A percentile compares a stretch with the other conserved stretches of the same genome.
Conservation (phyloP, 2,329 filamentous ascomycete species). For the Apiospora sp. region DNA sequence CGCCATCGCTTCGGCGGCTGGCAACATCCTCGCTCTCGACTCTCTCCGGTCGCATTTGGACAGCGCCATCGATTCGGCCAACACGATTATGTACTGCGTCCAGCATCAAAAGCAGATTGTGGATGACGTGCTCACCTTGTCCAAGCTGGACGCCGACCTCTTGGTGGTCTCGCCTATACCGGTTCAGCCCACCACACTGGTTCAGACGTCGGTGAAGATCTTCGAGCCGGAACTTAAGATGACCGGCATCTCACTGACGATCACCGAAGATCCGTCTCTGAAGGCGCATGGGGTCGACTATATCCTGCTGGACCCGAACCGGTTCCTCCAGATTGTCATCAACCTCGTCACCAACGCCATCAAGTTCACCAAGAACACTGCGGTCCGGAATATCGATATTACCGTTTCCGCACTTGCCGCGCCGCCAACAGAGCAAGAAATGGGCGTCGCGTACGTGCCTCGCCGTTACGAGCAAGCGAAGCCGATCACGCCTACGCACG, state of each 20-base stretch:
- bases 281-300: conserved; percentile 66
- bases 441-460: conserved; percentile 68
- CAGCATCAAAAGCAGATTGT: conserved; percentile 83
- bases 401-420: conserved; percentile 53
- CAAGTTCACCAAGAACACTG: conserved; percentile 77
- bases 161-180: conserved; percentile 76
- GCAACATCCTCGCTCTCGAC: neutral
- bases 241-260: conserved; percentile 71
- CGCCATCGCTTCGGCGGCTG: neutral
- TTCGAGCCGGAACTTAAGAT: conserved; percentile 78
- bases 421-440: conserved; percentile 48
- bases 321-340: conserved; percentile 80
- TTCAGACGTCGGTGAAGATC: conserved; percentile 76
- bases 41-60: conserved; percentile 54
- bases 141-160: conserved; percentile 79
- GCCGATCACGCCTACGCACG: conserved; percentile 24
- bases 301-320: conserved; percentile 74
- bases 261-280: conserved; percentile 70
- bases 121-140: conserved; percentile 77
- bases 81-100: conserved; percentile 80
- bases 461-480: conserved; percentile 53
- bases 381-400: conserved; percentile 62
- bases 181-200: conserved; percentile 71
- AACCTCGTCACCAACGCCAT: conserved; percentile 84
- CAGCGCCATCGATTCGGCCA: conserved; percentile 74